Base-by-base conservation (phyloP, 768 basidiomycete genomes). In the Pisolithus marmoratus region DNA sequence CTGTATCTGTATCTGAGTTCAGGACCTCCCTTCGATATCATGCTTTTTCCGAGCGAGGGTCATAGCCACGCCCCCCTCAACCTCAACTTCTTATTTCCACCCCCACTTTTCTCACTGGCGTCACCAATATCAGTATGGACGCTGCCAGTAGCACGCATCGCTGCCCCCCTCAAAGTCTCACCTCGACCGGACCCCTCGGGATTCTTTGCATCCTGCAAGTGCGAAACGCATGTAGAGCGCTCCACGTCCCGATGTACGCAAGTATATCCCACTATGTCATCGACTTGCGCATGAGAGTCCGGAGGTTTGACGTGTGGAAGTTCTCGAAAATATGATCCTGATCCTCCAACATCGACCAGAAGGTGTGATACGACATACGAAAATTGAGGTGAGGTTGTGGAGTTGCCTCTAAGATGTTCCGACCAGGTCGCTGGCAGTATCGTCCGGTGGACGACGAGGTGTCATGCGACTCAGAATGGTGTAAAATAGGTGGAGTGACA, bases 381-480 rank as follows among this genome's bases (percentile, higher is more conserved):
- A 24, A 38, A 38, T 9, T 12, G 34, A 47, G 23, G 24, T 20
- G n/a, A 8, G 15, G n/a, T 42, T 22, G 7, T 11, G 23, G 5
- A 23, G 23, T 24, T 87, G 80, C 19, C 79, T 75, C 56, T 20
- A 91, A 74, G 54, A 90, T 82, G 0, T 76, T 77, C 12, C 90
- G 77, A 14, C 90, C 90, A 0, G 90, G 90, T 38, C 83, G 81
- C 60, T 90, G 78, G 77, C 88, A 92, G 62, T 89, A 78, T 3
- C 80, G 77, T 1, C 88, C 88, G 19, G 87, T 61, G 27, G 80
- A 79, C 19, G 70, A 72, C 2, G 52, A 47, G 5, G 74, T 74
- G 56, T 84, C 78, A 5, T 26, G 15, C 0, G 84, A 83, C 61
- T 82, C 81, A 0, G 77, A 71, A 63, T 83, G 89, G 1, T 68